These are phyloP conservation scores for Pisolithus tinctorius DNA, from an alignment of 768 basidiomycete species.

Conservation along the genomic window DNA sequence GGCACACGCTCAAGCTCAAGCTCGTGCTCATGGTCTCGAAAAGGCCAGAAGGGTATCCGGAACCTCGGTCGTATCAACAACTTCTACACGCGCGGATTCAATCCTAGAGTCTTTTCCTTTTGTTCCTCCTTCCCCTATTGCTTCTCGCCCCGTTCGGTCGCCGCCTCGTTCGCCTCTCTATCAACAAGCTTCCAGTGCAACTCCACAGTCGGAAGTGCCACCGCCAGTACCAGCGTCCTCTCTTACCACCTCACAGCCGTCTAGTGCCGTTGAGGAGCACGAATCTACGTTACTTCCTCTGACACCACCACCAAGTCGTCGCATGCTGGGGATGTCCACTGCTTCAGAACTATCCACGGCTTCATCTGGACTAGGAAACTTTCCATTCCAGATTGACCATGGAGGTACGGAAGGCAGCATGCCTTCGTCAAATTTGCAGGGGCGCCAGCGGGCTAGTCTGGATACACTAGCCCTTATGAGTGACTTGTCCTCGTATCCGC, in stretches of 20 bases:
- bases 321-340: slow-evolving; percentile 63
- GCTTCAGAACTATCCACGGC: slow-evolving; percentile 72
- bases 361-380: slow-evolving; percentile 76
- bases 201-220: slow-evolving; percentile 7
- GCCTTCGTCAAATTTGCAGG: slow-evolving; percentile 31
- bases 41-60: slow-evolving; percentile 48
- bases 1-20: slow-evolving; percentile 54
- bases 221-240: background rate
- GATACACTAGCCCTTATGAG: slow-evolving; percentile 80
- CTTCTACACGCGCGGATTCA: slow-evolving; percentile 73
- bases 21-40: slow-evolving; percentile 46
- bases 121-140: slow-evolving; percentile 84
- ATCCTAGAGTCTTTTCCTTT: slow-evolving; percentile 86
- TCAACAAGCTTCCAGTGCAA: slow-evolving; percentile 44
- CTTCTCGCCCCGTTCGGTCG: slow-evolving; percentile 68
- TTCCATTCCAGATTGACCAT: slow-evolving; percentile 82
- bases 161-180: slow-evolving; percentile 69
- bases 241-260: background rate
- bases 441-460: slow-evolving; percentile 69
- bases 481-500: slow-evolving; percentile 78
- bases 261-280: slow-evolving; percentile 14
- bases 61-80: slow-evolving; percentile 58
- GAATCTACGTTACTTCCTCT: slow-evolving; percentile 30
- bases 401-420: slow-evolving; percentile 34
- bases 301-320: slow-evolving; percentile 51